Percentiles rank a stretch among this genome's conserved stretches.
Evolutionary conservation across 164 flowering plant species (phyloP).

Genomic region (Macadamia integrifolia): DNA sequence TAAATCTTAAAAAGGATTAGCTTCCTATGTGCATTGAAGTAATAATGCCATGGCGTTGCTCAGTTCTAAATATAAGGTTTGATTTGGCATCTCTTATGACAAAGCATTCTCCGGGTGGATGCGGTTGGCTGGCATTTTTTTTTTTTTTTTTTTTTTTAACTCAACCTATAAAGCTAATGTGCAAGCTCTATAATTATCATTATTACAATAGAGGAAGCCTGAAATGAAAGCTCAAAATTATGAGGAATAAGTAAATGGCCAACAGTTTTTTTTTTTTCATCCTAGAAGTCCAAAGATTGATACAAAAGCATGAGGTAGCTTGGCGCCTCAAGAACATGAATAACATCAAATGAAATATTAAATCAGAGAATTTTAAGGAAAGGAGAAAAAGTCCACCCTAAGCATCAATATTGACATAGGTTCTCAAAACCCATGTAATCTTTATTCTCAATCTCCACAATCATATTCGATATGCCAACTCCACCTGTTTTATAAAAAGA

Average conservation of each 20-base stretch:
- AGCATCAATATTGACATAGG: conserved; percentile 53
- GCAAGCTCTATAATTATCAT: background rate
- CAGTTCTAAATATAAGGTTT: no score
- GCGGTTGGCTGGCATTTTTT: no score
- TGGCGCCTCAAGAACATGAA: background rate
- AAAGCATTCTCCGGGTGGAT: no score
- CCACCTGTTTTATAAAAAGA: conserved; percentile 48
- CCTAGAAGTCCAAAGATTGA: background rate
- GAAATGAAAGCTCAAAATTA: background rate
- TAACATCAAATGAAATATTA: background rate
- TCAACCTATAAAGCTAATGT: no score
- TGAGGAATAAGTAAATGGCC: background rate
- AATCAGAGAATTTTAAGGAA: background rate
- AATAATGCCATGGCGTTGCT: no score
- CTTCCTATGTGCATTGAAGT: no score
- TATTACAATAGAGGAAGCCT: no score
- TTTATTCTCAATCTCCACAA: conserved; percentile 47
- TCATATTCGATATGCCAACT: conserved; percentile 77
- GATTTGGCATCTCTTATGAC: no score
- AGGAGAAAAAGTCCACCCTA: conserved; percentile 8
- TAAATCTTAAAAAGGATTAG: no score
- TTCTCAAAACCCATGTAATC: conserved; percentile 96
- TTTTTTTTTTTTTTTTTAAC: no score
- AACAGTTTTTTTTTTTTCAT: background rate
- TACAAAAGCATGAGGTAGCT: conserved; percentile 3